Conservation (phyloP, 441 rosid genomes). For the Macaranga tanarius region DNA sequence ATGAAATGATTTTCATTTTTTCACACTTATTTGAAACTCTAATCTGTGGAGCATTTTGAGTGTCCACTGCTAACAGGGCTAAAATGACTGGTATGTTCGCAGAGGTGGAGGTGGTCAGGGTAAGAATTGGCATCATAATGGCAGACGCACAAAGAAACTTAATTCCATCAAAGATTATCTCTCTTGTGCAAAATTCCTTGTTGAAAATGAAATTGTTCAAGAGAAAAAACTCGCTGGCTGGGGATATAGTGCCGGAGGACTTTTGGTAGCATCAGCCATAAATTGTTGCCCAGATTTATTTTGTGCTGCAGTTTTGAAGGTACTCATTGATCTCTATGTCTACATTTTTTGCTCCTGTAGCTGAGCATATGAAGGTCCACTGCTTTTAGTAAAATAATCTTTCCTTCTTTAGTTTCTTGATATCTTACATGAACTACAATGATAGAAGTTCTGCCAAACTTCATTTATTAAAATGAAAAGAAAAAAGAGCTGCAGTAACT, state of each 20-base stretch:
- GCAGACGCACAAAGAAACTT: constrained; percentile 58
- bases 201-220: constrained; percentile 61
- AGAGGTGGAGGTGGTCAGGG: constrained; percentile 97
- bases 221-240: constrained; percentile 81
- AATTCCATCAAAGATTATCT: constrained; percentile 77
- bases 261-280: constrained; percentile 90
- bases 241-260: constrained; percentile 98
- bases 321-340: constrained; percentile 19
- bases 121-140: constrained; percentile 78
- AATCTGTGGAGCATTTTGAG: constrained; percentile 1
- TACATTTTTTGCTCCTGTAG: background rate
- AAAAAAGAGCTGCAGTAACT: background rate
- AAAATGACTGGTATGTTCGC: constrained; percentile 29
- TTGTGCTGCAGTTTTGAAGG: constrained; percentile 87
- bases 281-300: constrained; percentile 67
- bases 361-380: background rate
- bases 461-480: background rate
- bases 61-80: constrained; percentile 15
- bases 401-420: constrained; percentile 5
- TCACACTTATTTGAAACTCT: background rate
- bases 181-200: constrained; percentile 73
- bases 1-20: background rate
- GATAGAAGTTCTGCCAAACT: background rate
- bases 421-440: constrained; percentile 1
- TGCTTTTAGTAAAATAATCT: background rate